A percentile compares a stretch with the other conserved stretches of the same genome.
Conservation (phyloP, 2,329 filamentous ascomycete genomes). For the Sporothrix euskadiensis region DNA sequence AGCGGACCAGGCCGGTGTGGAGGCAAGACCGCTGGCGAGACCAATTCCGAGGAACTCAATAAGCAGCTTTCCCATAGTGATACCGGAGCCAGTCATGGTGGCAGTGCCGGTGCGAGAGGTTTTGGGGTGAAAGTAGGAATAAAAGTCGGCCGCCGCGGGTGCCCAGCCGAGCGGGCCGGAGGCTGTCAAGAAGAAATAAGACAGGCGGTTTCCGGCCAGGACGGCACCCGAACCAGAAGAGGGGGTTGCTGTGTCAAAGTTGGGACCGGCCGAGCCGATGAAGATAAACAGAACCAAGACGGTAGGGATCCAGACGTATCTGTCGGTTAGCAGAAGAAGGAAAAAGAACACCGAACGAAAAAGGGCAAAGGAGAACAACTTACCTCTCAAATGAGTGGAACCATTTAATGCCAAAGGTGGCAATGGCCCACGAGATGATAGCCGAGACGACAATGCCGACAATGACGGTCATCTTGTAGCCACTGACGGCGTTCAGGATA, state of each 20-base stretch:
- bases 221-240: constrained; percentile 51
- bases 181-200: constrained; percentile 69
- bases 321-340: too few species aligned
- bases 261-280: constrained; percentile 59
- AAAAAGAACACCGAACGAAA: too few species aligned
- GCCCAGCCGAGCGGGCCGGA: constrained; percentile 65
- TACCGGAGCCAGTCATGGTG: constrained; percentile 56
- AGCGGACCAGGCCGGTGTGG: constrained; percentile 53
- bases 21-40: constrained; percentile 58
- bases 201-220: constrained; percentile 59
- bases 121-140: constrained; percentile 52
- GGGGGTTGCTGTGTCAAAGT: constrained; percentile 52
- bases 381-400: constrained; percentile 68
- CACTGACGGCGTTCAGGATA: constrained; percentile 65
- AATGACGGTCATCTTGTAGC: constrained; percentile 58
- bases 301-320: constrained; percentile 64
- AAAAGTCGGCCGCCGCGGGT: constrained; percentile 65
- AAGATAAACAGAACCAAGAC: constrained; percentile 61
- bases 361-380: too few species aligned
- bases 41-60: constrained; percentile 63
- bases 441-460: constrained; percentile 68
- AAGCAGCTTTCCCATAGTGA: constrained; percentile 60
- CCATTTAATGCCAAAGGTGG: constrained; percentile 66
- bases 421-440: constrained; percentile 62
- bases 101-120: constrained; percentile 48